Percentiles rank a stretch among this genome's conserved stretches.
phyloP scores from a whole-genome alignment of 2,329 filamentous ascomycete genomes.

The Kalmusia sp. region DNA sequence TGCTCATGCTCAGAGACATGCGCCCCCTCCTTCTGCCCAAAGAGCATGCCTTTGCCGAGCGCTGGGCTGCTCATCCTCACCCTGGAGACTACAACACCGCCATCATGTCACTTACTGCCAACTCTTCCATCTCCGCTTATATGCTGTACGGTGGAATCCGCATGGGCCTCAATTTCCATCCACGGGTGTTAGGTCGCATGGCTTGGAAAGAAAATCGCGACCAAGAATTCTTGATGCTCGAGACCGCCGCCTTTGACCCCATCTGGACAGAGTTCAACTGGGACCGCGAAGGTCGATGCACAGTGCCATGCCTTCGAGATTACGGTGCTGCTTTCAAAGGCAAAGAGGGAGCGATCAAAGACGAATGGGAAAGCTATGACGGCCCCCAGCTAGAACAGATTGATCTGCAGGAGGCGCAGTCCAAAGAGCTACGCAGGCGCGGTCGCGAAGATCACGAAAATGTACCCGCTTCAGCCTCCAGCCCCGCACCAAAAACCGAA shows the following conservation, averaged over 20 bases:
- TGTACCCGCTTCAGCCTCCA: conserved; percentile 35
- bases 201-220: conserved; percentile 63
- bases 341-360: conserved; percentile 52
- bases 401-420: conserved; percentile 34
- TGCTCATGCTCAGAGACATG: conserved; percentile 62
- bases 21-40: conserved; percentile 60
- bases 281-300: conserved; percentile 60
- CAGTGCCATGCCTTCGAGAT: conserved; percentile 61
- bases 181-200: conserved; percentile 62
- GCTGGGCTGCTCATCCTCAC: conserved; percentile 61
- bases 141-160: conserved; percentile 62
- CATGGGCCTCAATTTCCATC: conserved; percentile 66
- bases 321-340: conserved; percentile 62
- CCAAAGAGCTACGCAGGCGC: conserved; percentile 36
- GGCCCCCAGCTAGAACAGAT: conserved; percentile 51
- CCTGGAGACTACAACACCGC: conserved; percentile 66
- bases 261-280: conserved; percentile 66
- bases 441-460: conserved; percentile 33
- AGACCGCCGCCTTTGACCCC: conserved; percentile 63
- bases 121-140: conserved; percentile 62
- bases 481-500: conserved; percentile 32
- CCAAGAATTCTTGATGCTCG: conserved; percentile 63
- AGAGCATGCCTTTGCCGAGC: conserved; percentile 61
- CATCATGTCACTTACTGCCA: conserved; percentile 63
- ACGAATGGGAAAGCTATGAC: conserved; percentile 62